A percentile compares a stretch with the other conserved stretches of the same genome.
phyloP scores from a whole-genome alignment of 768 basidiomycete species.

The Trametes punicea region DNA sequence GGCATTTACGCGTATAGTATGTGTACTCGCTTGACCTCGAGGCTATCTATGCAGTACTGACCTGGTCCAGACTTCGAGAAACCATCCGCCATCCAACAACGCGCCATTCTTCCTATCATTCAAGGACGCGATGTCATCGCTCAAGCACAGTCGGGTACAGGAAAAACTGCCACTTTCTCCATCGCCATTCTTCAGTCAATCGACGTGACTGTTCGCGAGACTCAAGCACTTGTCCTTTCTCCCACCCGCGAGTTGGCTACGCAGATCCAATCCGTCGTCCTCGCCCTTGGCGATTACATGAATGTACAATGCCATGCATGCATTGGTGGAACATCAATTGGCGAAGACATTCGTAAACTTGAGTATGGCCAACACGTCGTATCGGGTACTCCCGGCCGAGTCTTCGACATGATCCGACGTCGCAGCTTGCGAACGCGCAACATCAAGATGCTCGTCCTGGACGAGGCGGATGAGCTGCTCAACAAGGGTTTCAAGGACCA shows the following conservation, averaged over 20 bases:
- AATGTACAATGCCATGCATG: conserved; percentile 98
- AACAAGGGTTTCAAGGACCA: conserved; percentile 99
- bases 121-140: conserved; percentile 98
- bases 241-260: conserved; percentile 98
- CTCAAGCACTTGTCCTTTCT: conserved; percentile 93
- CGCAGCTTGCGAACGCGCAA: conserved; percentile 90
- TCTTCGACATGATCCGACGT: conserved; percentile 98
- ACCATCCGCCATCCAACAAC: conserved; percentile 97
- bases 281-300: conserved; percentile 98
- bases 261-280: conserved; percentile 97
- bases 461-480: conserved; percentile 94
- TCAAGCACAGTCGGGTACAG: conserved; percentile 97
- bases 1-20: conserved; percentile 98
- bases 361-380: conserved; percentile 98
- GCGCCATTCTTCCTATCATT: conserved; percentile 94
- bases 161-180: conserved; percentile 99
- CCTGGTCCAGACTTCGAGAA: conserved; percentile 78
- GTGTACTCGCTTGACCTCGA: conserved; percentile 3
- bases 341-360: conserved; percentile 95
- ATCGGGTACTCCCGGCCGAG: conserved; percentile 95
- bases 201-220: conserved; percentile 91
- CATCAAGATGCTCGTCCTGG: conserved; percentile 96
- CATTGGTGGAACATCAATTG: conserved; percentile 95
- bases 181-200: conserved; percentile 98
- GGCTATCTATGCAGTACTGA: not conserved